These are phyloP conservation scores for Rubia peregrina DNA, from an alignment of 305 asterid species.

Conservation along the genomic window DNA sequence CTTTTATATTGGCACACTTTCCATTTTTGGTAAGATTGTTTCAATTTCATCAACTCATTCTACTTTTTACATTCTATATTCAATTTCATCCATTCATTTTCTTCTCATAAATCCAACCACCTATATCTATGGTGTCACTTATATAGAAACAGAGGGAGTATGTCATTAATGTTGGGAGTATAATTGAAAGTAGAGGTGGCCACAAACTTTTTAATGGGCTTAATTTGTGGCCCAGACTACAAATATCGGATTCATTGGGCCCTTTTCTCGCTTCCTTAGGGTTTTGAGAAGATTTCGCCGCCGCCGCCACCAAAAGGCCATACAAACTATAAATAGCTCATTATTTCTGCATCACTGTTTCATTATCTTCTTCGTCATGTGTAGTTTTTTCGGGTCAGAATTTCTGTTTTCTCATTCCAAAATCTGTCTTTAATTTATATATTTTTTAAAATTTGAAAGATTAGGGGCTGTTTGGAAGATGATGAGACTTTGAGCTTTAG, in stretches of 20 bases:
- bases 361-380: not conserved
- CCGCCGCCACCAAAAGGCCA: not conserved
- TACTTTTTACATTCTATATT: too few relatives aligned
- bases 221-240: not conserved
- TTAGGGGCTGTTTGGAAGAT: conserved; percentile 10
- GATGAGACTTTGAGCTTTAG: conserved; percentile 9
- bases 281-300: not conserved
- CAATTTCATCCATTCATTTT: too few relatives aligned
- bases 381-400: not conserved
- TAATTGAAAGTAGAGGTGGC: too few relatives aligned
- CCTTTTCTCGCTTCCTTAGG: not conserved
- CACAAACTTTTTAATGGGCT: too few relatives aligned
- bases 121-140: too few relatives aligned
- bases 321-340: not conserved
- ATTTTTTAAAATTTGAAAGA: not conserved
- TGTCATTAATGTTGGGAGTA: too few relatives aligned
- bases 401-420: not conserved
- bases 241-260: not conserved
- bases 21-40: too few relatives aligned
- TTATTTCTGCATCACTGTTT: not conserved
- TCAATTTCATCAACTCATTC: too few relatives aligned
- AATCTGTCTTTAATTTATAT: not conserved
- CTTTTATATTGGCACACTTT: too few relatives aligned
- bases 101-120: too few relatives aligned
- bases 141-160: too few relatives aligned